Base-by-base conservation (phyloP, 139 green algal species). In the Axilococcus clingmanii region DNA sequence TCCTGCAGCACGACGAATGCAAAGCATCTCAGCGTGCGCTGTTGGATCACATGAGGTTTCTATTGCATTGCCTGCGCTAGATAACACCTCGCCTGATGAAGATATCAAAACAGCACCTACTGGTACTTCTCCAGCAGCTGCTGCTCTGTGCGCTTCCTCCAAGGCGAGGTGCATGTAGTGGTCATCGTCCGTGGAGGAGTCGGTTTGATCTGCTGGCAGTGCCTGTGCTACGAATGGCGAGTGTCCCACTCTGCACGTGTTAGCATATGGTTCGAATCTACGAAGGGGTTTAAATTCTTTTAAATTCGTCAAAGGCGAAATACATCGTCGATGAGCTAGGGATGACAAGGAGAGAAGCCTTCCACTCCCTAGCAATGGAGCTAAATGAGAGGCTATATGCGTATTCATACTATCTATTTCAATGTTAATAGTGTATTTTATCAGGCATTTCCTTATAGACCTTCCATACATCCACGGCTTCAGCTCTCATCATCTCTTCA, bases 21-120 rank as follows among this genome's bases (percentile, higher is more conserved):
- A 82, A 28, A 81, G 61, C 72, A 96, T 72, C 65, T 96, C 87
- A 6, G 87, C 87, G 60, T 96, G 87, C 5, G 79, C 78, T 4
- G 83, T 81, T 3, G 87, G 84, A 46, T 86, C 81, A 12, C 40
- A 15, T 1, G 35, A 44, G 5, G 33, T 5, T 25, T 89, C 69
- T 0, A 65, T 68, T 0, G 36, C n/a, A 66, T 96, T 96, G 55
- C 78, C 59, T 0, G 68, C 67, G 0, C 30, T 8, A 0, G 78
- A 66, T 5, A 91, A 36, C 0, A 92, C 59, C 8, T 56, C 49
- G 17, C 65, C 55, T 23, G 35, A 40, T 2, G 32, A 38, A 34
- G 53, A 34, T 11, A 93, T 80, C 3, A 93, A 40, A 6, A 93
- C 72, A 7, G 84, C 86, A 7, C 86, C 86, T 4, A 95, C 68